Evolutionary conservation across 2,329 filamentous ascomycete genomes (phyloP).

Genomic region (Scedosporium apiospermum): DNA sequence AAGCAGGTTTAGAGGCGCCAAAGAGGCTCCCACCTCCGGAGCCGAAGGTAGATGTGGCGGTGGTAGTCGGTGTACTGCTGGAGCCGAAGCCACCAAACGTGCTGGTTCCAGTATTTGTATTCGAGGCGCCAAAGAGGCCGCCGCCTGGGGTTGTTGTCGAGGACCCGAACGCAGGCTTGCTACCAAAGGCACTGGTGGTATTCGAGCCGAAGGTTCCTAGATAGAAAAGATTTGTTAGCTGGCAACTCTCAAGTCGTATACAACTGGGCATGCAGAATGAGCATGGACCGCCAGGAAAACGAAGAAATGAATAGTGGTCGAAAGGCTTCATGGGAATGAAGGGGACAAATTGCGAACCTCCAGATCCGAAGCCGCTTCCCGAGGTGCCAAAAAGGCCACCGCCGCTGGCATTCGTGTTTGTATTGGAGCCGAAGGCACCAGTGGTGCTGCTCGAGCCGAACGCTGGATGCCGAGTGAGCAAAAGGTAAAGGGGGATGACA

Average conservation of each 20-base stretch:
- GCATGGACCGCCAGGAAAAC: slow-evolving; percentile 3
- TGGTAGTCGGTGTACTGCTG: slow-evolving; percentile 17
- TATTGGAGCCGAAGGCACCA: slow-evolving; percentile 33
- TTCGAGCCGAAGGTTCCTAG: slow-evolving; percentile 28
- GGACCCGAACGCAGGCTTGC: slow-evolving; percentile 43
- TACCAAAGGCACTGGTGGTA: slow-evolving; percentile 26
- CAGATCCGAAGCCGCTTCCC: slow-evolving; percentile 24
- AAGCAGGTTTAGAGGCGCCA: slow-evolving; percentile 36
- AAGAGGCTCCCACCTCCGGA: slow-evolving; percentile 41
- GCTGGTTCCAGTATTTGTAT: slow-evolving; percentile 22
- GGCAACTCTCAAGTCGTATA: neutral
- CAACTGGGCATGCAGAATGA: neutral
- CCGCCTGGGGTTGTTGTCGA: slow-evolving; percentile 30
- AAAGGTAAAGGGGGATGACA: slow-evolving; percentile 23
- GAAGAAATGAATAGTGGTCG: slow-evolving; percentile 10
- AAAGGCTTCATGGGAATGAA: slow-evolving; percentile 2
- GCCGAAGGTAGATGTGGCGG: slow-evolving; percentile 29
- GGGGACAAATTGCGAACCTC: slow-evolving; percentile 17
- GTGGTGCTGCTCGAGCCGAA: slow-evolving; percentile 27
- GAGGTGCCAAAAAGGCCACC: slow-evolving; percentile 36
- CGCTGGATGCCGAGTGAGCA: slow-evolving; percentile 21
- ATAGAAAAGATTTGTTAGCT: neutral
- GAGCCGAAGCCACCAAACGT: slow-evolving; percentile 32
- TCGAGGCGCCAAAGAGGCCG: slow-evolving; percentile 35
- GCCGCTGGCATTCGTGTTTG: slow-evolving; percentile 16